Conservation (phyloP, 345 rosid species). For the Citrus inodora region DNA sequence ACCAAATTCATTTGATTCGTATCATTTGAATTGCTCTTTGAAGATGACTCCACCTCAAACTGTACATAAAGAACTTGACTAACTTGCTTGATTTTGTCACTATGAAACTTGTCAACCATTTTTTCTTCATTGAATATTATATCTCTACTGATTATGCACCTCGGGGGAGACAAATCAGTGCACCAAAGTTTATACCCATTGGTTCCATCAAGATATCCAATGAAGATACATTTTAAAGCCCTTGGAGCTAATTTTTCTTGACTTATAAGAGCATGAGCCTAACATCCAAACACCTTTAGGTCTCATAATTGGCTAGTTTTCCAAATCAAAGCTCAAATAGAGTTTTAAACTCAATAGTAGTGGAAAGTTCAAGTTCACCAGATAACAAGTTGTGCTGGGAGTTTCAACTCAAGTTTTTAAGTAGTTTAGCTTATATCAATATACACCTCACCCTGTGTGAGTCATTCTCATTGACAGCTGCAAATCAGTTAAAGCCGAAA, state of each 20-base stretch:
- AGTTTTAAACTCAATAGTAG: not conserved
- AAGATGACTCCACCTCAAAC: too few relatives aligned
- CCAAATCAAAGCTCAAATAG: fast-evolving
- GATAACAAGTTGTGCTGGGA: fast-evolving
- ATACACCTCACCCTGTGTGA: too few relatives aligned
- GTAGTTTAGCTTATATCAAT: too few relatives aligned
- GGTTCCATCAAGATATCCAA: not conserved
- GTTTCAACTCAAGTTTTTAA: not conserved
- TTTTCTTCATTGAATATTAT: not conserved
- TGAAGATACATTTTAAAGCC: not conserved
- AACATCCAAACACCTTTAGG: not conserved
- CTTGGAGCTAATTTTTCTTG: not conserved
- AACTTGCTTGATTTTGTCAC: too few relatives aligned
- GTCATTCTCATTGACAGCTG: too few relatives aligned
- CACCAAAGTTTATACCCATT: not conserved
- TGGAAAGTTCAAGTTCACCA: not conserved
- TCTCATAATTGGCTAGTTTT: not conserved
- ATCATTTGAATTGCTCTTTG: too few relatives aligned
- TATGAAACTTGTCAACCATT: too few relatives aligned
- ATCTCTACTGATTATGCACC: not conserved
- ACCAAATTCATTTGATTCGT: too few relatives aligned
- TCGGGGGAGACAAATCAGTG: not conserved
- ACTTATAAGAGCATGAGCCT: not conserved
- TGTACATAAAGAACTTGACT: too few relatives aligned
- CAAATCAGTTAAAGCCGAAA: too few relatives aligned